Base-by-base conservation (phyloP, 306 rosid genomes). In the Vigna angularis region DNA sequence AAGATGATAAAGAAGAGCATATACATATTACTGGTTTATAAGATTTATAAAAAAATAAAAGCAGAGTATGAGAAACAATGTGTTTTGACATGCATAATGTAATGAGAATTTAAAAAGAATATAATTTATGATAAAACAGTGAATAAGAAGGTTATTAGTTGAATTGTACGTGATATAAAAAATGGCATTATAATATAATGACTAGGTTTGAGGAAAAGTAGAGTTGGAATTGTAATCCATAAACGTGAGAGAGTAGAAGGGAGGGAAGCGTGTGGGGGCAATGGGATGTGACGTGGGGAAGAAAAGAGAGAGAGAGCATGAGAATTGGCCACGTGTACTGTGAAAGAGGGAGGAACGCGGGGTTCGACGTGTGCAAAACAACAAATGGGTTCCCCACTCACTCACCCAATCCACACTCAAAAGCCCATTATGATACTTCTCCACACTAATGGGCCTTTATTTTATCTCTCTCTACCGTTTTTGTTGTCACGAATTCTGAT, bases 211-310 rank as follows among this genome's bases (percentile, higher is more conserved):
- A 42, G 47, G 12, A 44, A 44, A 44, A 44, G 48, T 9, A 44
- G 14, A 44, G 48, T 2, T 44, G 32, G 30, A 40, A 40, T 40
- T 7, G 45, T 8, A 78, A 52, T 55, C 15, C 5, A 1, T 3
- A 14, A 4, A 15, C 1, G 18, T 4, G 53, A 30, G 32, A 6
- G 7, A 4, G 32, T 44, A 51, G 83, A 44, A 2, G 15, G 49
- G 4, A 8, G 10, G 69, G 58, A 74, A 83, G 90, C 91, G 95
- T 80, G 98, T 88, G 90, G 93, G 93, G 96, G 84, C 56, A 81
- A 51, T 7, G 61, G 61, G 86, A 83, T 61, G 88, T 84, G 92
- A 90, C 74, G 90, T 86, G 91, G 88, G 17, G 42, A 49, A 74
- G 85, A n/a, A 16, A 0, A 16, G 42, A 65, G 22, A 56, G 12